Conservation (phyloP, 805 yeast genomes). For the Metschnikowia peoriensis region DNA sequence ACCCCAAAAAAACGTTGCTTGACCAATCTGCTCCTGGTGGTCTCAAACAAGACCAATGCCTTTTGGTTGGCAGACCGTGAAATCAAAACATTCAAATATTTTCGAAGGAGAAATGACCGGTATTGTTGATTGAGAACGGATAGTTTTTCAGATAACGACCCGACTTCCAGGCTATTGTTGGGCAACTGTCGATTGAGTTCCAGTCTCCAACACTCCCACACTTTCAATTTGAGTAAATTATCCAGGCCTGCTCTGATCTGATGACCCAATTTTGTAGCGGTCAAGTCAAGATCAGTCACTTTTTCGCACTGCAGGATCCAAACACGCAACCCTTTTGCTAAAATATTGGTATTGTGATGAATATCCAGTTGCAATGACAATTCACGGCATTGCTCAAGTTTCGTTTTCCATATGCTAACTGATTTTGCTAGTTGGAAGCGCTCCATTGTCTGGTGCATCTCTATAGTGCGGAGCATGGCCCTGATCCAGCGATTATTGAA, state of each 20-base stretch:
- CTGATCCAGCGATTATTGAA: constrained; percentile 12
- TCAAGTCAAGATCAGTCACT: neutral
- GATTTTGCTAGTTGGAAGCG: constrained; percentile 13
- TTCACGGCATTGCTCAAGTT: neutral
- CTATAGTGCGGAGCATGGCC: constrained; percentile 17
- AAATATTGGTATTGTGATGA: neutral
- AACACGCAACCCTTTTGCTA: neutral
- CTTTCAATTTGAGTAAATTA: neutral
- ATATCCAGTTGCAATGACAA: neutral
- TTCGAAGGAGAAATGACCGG: neutral
- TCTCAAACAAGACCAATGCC: neutral
- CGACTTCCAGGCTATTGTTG: neutral
- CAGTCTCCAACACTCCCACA: constrained; percentile 5
- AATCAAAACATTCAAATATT: neutral
- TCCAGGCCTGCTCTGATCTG: constrained; percentile 3
- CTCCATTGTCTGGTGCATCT: constrained; percentile 2
- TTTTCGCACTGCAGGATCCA: neutral
- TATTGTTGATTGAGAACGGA: neutral
- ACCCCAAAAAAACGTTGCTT: constrained; percentile 1
- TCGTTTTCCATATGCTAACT: constrained; percentile 10
- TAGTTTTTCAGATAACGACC: constrained; percentile 2
- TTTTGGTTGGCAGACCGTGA: neutral
- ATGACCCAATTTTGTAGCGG: neutral
- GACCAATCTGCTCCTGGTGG: neutral
- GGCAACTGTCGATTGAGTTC: neutral